phyloP scores from a whole-genome alignment of 805 yeast genomes.

The Metschnikowia kofuensis region DNA sequence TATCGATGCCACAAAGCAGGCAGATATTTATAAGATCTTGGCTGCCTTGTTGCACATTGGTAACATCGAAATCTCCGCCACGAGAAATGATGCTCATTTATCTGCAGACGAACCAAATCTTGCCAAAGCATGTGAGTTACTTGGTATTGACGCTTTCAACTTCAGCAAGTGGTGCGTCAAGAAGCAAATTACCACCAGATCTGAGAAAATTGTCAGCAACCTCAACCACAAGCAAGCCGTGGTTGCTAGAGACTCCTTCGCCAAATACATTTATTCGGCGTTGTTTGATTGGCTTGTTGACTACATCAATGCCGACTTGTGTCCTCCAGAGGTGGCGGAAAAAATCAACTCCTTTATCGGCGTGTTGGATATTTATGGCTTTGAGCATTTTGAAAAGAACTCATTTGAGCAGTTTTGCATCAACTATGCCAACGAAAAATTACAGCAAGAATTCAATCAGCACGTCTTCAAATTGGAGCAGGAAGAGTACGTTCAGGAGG shows the following conservation, averaged over 20 bases:
- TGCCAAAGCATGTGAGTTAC: slow-evolving; percentile 75
- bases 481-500: slow-evolving; percentile 88
- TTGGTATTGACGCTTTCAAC: slow-evolving; percentile 69
- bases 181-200: slow-evolving; percentile 88
- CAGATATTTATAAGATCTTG: slow-evolving; percentile 68
- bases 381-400: slow-evolving; percentile 91
- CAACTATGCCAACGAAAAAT: slow-evolving; percentile 93
- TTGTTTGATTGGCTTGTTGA: slow-evolving; percentile 93
- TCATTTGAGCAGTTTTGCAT: slow-evolving; percentile 97
- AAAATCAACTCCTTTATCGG: slow-evolving; percentile 79
- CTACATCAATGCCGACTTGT: slow-evolving; percentile 76
- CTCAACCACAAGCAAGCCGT: slow-evolving; percentile 78
- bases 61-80: slow-evolving; percentile 81
- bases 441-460: slow-evolving; percentile 96
- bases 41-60: slow-evolving; percentile 93
- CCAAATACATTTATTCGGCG: slow-evolving; percentile 89
- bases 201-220: slow-evolving; percentile 85
- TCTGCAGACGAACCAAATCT: slow-evolving; percentile 85
- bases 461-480: slow-evolving; percentile 97
- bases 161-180: slow-evolving; percentile 92
- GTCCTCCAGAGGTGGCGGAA: slow-evolving; percentile 64
- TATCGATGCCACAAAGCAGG: slow-evolving; percentile 54
- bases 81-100: slow-evolving; percentile 78
- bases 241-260: slow-evolving; percentile 95
- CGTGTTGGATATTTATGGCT: slow-evolving; percentile 95